phyloP scores from a whole-genome alignment of 352 stramenopile species.

The Phytophthora fragariaefolia region DNA sequence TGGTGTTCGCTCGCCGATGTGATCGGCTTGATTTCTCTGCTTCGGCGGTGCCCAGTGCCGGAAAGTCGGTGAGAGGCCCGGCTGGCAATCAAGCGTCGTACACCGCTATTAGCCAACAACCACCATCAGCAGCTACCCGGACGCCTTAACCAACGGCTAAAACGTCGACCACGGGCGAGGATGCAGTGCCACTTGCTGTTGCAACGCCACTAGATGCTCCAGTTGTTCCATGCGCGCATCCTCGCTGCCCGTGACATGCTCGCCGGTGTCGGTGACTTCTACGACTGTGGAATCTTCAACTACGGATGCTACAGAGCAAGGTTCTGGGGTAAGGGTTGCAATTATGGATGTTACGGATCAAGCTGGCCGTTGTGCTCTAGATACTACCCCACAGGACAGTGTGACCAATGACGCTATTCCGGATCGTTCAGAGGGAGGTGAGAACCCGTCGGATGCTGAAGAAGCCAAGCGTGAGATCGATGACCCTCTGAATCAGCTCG shows the following conservation, averaged over 20 bases:
- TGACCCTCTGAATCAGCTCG: no score
- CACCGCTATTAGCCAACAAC: background rate
- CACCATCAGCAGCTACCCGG: background rate
- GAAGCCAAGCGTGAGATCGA: slow-evolving; percentile 16
- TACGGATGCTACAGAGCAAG: background rate
- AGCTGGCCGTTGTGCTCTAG: background rate
- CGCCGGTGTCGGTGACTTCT: no score
- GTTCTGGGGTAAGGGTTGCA: background rate
- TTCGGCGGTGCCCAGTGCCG: background rate
- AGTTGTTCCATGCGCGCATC: no score
- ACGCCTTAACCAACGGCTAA: background rate
- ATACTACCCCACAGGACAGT: background rate
- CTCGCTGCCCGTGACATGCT: no score
- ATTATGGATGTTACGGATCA: background rate
- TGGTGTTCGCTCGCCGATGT: background rate
- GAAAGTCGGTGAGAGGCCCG: background rate
- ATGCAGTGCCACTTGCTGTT: background rate
- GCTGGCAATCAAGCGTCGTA: background rate
- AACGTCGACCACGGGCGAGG: background rate
- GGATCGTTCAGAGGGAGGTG: no score
- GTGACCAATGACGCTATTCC: background rate
- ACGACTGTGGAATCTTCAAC: background rate
- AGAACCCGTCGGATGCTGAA: no score
- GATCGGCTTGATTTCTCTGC: background rate
- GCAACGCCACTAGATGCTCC: background rate